A percentile compares a stretch with the other conserved stretches of the same genome.
These are phyloP conservation scores for Neurospora sp. DNA, from an alignment of 495 filamentous ascomycete genomes.

Conservation along the genomic window DNA sequence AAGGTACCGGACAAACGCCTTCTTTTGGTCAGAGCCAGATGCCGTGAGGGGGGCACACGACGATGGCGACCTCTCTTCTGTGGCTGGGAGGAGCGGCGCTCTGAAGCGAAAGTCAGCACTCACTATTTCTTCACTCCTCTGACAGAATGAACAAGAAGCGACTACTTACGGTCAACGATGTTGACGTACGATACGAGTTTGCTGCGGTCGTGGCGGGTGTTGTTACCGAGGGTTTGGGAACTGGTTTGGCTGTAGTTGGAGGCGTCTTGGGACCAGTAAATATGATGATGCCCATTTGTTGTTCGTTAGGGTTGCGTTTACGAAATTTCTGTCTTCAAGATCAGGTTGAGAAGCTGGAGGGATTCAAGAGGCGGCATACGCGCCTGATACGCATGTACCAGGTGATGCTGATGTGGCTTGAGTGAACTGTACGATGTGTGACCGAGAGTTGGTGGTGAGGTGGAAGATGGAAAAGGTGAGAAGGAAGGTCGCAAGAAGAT, in stretches of 20 bases:
- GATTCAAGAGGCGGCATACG: too few species aligned
- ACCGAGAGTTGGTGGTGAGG: neutral
- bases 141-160: neutral
- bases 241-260: conserved; percentile 13
- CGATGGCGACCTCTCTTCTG: neutral
- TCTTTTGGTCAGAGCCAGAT: neutral
- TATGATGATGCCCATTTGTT: too few species aligned
- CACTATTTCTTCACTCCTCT: neutral
- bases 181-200: conserved; percentile 3
- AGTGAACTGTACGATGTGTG: neutral
- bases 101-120: neutral
- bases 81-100: neutral
- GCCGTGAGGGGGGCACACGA: neutral
- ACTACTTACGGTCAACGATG: neutral
- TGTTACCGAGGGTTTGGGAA: conserved; percentile 17
- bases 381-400: too few species aligned
- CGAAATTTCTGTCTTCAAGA: too few species aligned
- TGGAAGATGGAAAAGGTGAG: neutral
- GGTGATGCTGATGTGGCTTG: too few species aligned
- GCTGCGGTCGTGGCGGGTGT: conserved; percentile 12
- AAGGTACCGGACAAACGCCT: neutral
- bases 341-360: too few species aligned
- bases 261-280: conserved; percentile 9
- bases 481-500: neutral
- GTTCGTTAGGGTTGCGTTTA: too few species aligned